phyloP scores from a whole-genome alignment of 306 rosid species.

The Cicer judaicum region DNA sequence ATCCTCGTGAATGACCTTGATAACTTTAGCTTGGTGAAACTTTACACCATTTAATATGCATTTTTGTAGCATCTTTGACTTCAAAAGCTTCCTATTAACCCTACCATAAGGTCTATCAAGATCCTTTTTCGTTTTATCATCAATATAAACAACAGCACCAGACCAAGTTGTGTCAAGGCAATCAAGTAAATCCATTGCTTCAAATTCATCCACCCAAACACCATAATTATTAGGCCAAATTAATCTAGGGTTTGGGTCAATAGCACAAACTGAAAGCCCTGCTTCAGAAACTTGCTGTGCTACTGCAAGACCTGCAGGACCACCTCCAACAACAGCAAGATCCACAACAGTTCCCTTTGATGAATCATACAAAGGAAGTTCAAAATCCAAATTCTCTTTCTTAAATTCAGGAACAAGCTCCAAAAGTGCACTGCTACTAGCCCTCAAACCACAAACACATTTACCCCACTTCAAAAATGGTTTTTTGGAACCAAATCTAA shows the following conservation, averaged over 20 bases:
- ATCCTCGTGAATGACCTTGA: slow-evolving; percentile 86
- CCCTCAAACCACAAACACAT: slow-evolving; percentile 55
- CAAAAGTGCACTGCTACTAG: slow-evolving; percentile 67
- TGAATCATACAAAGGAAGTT: slow-evolving; percentile 85
- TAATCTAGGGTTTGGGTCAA: slow-evolving; percentile 85
- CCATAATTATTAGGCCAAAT: slow-evolving; percentile 99
- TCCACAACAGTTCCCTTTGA: slow-evolving; percentile 81
- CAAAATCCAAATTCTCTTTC: slow-evolving; percentile 87
- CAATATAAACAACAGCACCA: slow-evolving; percentile 83
- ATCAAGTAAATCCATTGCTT: slow-evolving; percentile 93
- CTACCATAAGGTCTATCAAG: slow-evolving; percentile 91
- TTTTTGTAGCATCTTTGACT: slow-evolving; percentile 90
- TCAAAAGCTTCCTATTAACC: slow-evolving; percentile 89
- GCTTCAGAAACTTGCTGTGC: slow-evolving; percentile 98
- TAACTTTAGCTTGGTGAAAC: slow-evolving; percentile 91
- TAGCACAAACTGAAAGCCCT: slow-evolving; percentile 87
- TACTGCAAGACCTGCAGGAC: slow-evolving; percentile 97
- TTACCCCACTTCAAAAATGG: slow-evolving; percentile 44
- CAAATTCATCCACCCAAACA: slow-evolving; percentile 99
- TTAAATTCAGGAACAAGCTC: slow-evolving; percentile 96
- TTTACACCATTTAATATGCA: slow-evolving; percentile 86
- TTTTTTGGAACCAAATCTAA: slow-evolving; percentile 68
- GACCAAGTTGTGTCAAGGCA: slow-evolving; percentile 98
- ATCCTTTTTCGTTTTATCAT: slow-evolving; percentile 68
- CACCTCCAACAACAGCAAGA: slow-evolving; percentile 96